Percentiles rank a stretch among this genome's conserved stretches.
Conservation (phyloP, 345 rosid species). For the Linum tenue region DNA sequence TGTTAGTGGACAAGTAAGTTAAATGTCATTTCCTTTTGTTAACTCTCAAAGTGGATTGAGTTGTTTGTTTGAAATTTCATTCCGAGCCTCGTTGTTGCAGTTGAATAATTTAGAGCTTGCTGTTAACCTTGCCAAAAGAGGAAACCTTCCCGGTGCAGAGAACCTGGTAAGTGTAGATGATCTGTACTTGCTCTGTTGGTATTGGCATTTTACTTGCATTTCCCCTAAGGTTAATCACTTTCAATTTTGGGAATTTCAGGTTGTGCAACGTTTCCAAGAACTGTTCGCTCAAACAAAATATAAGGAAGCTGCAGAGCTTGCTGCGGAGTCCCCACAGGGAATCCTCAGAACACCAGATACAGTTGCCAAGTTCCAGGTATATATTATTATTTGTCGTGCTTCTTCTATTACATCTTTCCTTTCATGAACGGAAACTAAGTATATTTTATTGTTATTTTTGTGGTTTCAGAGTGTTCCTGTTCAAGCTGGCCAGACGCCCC, state of each 20-base stretch:
- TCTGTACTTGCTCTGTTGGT: not conserved
- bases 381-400: constrained; percentile 12
- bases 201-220: not conserved
- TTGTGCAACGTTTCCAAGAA: constrained; percentile 97
- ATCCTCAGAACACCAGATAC: constrained; percentile 94
- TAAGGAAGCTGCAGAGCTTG: constrained; percentile 99
- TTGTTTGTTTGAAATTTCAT: constrained; percentile 6
- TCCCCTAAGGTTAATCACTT: not conserved
- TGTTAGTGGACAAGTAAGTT: constrained; percentile 92
- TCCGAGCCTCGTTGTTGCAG: constrained; percentile 28
- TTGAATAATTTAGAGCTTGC: constrained; percentile 97
- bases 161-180: constrained; percentile 51
- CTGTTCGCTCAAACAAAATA: constrained; percentile 93
- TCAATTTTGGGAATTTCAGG: constrained; percentile 36
- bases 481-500: constrained; percentile 98
- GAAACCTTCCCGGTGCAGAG: constrained; percentile 99
- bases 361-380: constrained; percentile 90
- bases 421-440: not conserved
- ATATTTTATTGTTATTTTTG: not conserved
- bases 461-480: constrained; percentile 89
- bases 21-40: not conserved
- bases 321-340: constrained; percentile 99
- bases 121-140: constrained; percentile 95
- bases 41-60: not conserved
- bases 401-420: constrained; percentile 1